Percentiles rank a stretch among this genome's conserved stretches.
Conservation (phyloP, 805 yeast species). For the Yarrowia yakushimensis region DNA sequence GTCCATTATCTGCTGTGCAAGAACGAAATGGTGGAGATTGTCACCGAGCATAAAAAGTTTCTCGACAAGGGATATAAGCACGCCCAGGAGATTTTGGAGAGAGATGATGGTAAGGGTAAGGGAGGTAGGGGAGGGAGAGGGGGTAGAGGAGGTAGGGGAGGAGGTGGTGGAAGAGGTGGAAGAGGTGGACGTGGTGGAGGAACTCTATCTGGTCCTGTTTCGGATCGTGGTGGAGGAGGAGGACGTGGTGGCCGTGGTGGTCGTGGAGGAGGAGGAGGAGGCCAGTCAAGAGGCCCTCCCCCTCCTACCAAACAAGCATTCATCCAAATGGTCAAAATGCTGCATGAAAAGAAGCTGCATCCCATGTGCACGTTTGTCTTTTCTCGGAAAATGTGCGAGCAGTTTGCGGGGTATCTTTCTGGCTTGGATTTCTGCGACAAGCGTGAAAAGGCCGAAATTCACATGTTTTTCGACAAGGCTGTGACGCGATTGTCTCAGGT, state of each 20-base stretch:
- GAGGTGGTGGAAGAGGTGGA: constrained; percentile 33
- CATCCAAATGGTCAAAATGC: constrained; percentile 64
- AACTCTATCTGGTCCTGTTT: constrained; percentile 24
- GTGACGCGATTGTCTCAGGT: constrained; percentile 83
- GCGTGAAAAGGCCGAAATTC: constrained; percentile 85
- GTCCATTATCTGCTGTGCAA: constrained; percentile 86
- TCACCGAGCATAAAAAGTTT: constrained; percentile 71
- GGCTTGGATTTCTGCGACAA: constrained; percentile 76
- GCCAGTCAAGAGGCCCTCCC: constrained; percentile 14
- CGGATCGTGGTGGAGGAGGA: constrained; percentile 32
- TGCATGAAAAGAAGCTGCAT: constrained; percentile 63
- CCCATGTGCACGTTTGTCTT: constrained; percentile 95
- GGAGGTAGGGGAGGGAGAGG: constrained; percentile 37
- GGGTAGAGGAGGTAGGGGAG: constrained; percentile 36
- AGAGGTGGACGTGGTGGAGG: constrained; percentile 38
- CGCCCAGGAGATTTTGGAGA: constrained; percentile 41
- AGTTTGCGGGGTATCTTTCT: constrained; percentile 74
- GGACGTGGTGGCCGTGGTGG: constrained; percentile 38
- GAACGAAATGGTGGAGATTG: constrained; percentile 63
- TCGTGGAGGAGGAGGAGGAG: constrained; percentile 34
- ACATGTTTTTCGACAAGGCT: constrained; percentile 88
- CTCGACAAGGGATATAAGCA: constrained; percentile 56
- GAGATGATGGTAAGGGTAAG: constrained; percentile 37
- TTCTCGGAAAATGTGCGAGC: constrained; percentile 90
- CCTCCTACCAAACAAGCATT: constrained; percentile 59